Percentiles rank a stretch among this genome's conserved stretches.
Conservation (phyloP, 495 filamentous ascomycete species). For the Ascobolus immersus region DNA sequence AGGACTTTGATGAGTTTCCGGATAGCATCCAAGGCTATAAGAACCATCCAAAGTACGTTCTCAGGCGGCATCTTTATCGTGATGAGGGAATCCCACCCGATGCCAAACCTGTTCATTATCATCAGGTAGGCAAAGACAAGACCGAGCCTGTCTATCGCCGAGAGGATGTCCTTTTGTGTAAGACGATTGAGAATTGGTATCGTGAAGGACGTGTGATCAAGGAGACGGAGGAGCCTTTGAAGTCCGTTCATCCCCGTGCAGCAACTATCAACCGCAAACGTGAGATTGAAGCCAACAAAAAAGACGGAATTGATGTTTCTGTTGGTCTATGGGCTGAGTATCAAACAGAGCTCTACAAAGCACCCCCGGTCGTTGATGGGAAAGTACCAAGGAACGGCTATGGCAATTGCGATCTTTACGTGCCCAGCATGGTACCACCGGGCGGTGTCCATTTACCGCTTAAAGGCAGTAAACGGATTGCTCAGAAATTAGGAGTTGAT, state of each 20-base stretch:
- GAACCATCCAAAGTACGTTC: constrained; percentile 19
- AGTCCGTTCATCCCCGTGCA: constrained; percentile 68
- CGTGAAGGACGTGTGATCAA: constrained; percentile 69
- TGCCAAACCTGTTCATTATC: constrained; percentile 48
- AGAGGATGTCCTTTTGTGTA: constrained; percentile 56
- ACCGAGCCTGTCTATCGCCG: constrained; percentile 62
- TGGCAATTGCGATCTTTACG: constrained; percentile 92
- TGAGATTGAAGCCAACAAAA: constrained; percentile 71
- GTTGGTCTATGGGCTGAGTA: background rate
- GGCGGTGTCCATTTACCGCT: constrained; percentile 65
- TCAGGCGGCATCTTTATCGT: constrained; percentile 68
- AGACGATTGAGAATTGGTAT: constrained; percentile 90
- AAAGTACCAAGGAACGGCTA: constrained; percentile 83
- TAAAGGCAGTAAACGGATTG: constrained; percentile 48
- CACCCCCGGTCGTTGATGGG: constrained; percentile 56
- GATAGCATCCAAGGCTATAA: constrained; percentile 13
- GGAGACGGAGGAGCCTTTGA: constrained; percentile 39
- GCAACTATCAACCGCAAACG: constrained; percentile 72
- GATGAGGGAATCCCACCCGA: constrained; percentile 68
- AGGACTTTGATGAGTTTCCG: background rate
- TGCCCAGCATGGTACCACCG: constrained; percentile 67
- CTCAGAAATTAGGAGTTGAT: constrained; percentile 60
- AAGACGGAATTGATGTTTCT: too few species aligned
- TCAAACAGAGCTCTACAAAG: constrained; percentile 31
- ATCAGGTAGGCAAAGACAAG: constrained; percentile 36